phyloP scores from a whole-genome alignment of 2,329 filamentous ascomycete genomes.

The Ophiostoma triangulosporum region DNA sequence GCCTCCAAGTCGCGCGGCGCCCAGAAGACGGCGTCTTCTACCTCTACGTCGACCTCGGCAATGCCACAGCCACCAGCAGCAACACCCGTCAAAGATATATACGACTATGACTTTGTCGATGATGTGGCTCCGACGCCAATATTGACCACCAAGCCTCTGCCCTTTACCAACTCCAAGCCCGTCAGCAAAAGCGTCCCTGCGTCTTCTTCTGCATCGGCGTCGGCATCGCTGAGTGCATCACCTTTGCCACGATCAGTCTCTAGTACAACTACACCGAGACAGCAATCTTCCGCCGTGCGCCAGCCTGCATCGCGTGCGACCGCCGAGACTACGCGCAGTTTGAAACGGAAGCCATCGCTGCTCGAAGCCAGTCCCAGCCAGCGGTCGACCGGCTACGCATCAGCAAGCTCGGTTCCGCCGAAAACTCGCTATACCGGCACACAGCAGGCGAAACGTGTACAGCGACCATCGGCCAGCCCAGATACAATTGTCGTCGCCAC shows the following conservation, averaged over 20 bases:
- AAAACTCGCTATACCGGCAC: background rate
- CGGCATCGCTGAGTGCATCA: background rate
- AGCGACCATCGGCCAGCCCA: slow-evolving; percentile 1
- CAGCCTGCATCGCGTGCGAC: background rate
- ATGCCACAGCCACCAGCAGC: background rate
- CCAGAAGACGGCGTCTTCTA: background rate
- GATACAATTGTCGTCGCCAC: background rate
- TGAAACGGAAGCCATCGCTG: slow-evolving; percentile 12
- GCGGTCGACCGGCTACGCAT: background rate
- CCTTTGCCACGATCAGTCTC: background rate
- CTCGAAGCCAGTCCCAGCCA: background rate
- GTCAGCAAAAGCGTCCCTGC: background rate
- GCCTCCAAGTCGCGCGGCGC: background rate
- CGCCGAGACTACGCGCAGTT: slow-evolving; percentile 3
- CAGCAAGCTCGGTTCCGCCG: background rate
- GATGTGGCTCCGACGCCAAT: slow-evolving; percentile 7
- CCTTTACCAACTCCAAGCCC: background rate
- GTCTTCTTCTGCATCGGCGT: background rate
- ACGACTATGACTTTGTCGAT: slow-evolving; percentile 15
- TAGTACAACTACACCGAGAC: background rate
- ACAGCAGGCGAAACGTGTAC: background rate
- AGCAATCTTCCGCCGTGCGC: background rate
- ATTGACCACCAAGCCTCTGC: background rate
- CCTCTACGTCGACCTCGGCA: background rate
- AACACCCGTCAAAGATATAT: slow-evolving; percentile 10